A percentile compares a stretch with the other conserved stretches of the same genome.
Conservation (phyloP, 352 stramenopile species). For the Globisporangium paddicum region DNA sequence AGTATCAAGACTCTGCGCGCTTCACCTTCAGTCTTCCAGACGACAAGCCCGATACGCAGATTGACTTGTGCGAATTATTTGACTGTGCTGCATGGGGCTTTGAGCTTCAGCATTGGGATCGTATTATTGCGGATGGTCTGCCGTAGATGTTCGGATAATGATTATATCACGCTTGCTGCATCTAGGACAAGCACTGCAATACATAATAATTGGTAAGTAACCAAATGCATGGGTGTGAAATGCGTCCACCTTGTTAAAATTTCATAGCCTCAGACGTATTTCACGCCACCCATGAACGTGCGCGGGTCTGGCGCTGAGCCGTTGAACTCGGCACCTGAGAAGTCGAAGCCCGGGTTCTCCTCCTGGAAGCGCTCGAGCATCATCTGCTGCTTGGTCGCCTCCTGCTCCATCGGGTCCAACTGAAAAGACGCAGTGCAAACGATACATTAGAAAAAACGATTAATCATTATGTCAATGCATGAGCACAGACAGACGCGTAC, state of each 20-base stretch:
- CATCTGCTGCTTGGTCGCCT: conserved; percentile 94
- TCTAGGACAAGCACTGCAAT: background rate
- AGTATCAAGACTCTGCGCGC: background rate
- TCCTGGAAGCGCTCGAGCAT: conserved; percentile 98
- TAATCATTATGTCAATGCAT: no score
- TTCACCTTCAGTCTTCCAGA: background rate
- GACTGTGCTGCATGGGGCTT: background rate
- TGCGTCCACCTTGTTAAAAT: background rate
- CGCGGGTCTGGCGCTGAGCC: conserved; percentile 93
- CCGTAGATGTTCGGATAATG: background rate
- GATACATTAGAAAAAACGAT: no score
- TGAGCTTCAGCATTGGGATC: background rate
- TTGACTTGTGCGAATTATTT: background rate
- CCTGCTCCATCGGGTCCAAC: conserved; percentile 88
- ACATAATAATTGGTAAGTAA: background rate
- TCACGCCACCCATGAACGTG: conserved; percentile 97
- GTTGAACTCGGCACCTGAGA: conserved; percentile 97
- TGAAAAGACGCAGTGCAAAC: conserved; percentile 7
- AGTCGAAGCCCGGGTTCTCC: conserved; percentile 98
- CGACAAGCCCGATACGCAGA: background rate
- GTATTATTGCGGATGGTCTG: background rate
- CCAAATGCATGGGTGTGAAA: no score
- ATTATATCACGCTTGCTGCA: background rate
- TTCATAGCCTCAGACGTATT: conserved; percentile 61
- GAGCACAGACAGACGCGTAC: no score